These are phyloP conservation scores for Fusarium redolens DNA, from an alignment of 2,329 filamentous ascomycete species.

Conservation along the genomic window DNA sequence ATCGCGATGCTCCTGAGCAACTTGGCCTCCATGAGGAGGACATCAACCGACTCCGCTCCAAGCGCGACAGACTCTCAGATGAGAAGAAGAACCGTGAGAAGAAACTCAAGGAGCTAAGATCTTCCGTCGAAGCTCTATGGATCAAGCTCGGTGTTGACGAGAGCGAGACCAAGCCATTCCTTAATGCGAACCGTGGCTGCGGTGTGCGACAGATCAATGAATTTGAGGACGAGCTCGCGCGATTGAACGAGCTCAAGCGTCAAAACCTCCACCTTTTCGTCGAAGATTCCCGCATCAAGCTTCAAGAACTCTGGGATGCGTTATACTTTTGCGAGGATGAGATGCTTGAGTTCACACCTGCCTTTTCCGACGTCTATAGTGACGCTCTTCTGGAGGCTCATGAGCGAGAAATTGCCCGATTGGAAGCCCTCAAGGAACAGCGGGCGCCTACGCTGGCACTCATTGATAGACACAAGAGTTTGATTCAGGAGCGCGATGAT, in stretches of 20 bases:
- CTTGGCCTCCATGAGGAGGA: slow-evolving; percentile 92
- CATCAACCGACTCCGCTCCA: slow-evolving; percentile 75
- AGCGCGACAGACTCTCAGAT: slow-evolving; percentile 83
- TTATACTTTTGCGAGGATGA: slow-evolving; percentile 97
- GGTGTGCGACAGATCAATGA: slow-evolving; percentile 94
- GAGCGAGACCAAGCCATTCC: slow-evolving; percentile 83
- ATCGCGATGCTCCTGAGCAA: slow-evolving; percentile 91
- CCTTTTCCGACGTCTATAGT: slow-evolving; percentile 96
- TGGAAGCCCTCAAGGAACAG: slow-evolving; percentile 87
- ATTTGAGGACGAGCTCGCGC: slow-evolving; percentile 88
- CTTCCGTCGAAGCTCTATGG: slow-evolving; percentile 88
- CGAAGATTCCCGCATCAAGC: slow-evolving; percentile 88
- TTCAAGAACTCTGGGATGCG: slow-evolving; percentile 95
- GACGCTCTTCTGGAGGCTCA: slow-evolving; percentile 95
- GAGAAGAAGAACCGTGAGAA: slow-evolving; percentile 90
- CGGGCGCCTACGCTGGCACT: slow-evolving; percentile 84
- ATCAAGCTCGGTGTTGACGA: slow-evolving; percentile 87
- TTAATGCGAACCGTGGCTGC: slow-evolving; percentile 89
- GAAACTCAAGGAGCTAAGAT: slow-evolving; percentile 78
- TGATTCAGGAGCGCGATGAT: slow-evolving; percentile 88
- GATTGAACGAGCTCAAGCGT: slow-evolving; percentile 91
- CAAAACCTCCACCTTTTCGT: slow-evolving; percentile 97
- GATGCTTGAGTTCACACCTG: slow-evolving; percentile 97
- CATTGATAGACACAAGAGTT: slow-evolving; percentile 83
- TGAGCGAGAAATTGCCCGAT: slow-evolving; percentile 85